phyloP scores from a whole-genome alignment of 78 protist species.

The Dictyostelium purpureum region DNA sequence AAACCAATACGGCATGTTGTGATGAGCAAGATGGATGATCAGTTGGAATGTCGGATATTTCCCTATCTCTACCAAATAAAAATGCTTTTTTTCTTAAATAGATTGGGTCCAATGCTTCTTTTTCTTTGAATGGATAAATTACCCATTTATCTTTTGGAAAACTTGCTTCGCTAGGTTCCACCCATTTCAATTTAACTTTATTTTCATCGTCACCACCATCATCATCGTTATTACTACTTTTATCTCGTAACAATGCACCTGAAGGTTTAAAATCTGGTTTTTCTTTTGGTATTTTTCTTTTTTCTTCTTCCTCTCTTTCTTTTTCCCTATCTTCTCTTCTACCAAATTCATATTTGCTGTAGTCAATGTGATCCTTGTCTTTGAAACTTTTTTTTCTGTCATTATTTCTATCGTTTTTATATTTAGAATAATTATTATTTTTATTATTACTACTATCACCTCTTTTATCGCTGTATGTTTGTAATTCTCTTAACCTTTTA shows the following conservation, averaged over 20 bases:
- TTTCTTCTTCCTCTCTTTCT: constrained; percentile 1
- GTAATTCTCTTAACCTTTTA: constrained; percentile 39
- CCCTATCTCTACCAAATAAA: constrained; percentile 87
- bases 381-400: constrained; percentile 3
- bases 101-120: constrained; percentile 64
- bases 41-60: constrained; percentile 88
- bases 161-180: constrained; percentile 87
- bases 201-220: constrained; percentile 10
- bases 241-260: constrained; percentile 18
- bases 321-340: constrained; percentile 18
- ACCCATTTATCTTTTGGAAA: constrained; percentile 84
- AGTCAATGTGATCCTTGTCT: background rate
- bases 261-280: constrained; percentile 86
- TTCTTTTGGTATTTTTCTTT: constrained; percentile 35
- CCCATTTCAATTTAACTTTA: constrained; percentile 70
- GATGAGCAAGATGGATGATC: constrained; percentile 93
- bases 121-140: constrained; percentile 88
- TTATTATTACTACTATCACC: background rate
- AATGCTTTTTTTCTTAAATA: constrained; percentile 67
- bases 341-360: background rate
- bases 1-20: constrained; percentile 94
- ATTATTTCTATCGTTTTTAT: background rate
- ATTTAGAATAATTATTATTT: background rate
- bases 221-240: background rate
- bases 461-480: background rate